These are phyloP conservation scores for Capsicum rhomboideum DNA, from an alignment of 257 asterid species.

Conservation along the genomic window DNA sequence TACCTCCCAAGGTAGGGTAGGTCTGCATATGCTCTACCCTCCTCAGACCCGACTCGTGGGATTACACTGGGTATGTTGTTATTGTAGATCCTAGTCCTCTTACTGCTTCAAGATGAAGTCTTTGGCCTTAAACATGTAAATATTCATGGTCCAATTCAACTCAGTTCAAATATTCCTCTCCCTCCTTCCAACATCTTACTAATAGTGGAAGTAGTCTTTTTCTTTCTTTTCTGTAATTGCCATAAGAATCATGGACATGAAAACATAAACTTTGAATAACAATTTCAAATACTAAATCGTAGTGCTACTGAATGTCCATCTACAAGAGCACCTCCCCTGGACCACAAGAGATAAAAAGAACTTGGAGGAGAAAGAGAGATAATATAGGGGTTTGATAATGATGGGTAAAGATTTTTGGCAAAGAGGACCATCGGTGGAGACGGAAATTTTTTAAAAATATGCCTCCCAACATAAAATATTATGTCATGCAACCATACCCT, in stretches of 20 bases:
- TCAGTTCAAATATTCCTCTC: neutral
- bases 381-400: neutral
- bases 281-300: neutral
- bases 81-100: neutral
- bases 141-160: neutral
- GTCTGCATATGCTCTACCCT: neutral
- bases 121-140: neutral
- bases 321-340: neutral
- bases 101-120: neutral
- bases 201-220: neutral
- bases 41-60: neutral
- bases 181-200: neutral
- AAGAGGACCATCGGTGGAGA: too few species aligned
- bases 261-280: neutral
- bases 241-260: neutral
- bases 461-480: too few species aligned
- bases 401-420: too few species aligned
- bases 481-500: too few species aligned
- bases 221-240: neutral
- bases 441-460: too few species aligned
- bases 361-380: neutral
- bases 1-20: neutral
- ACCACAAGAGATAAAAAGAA: neutral
- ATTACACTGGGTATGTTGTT: neutral
- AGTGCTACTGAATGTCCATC: neutral